These are phyloP conservation scores for Pythium aristosporum DNA, from an alignment of 352 stramenopile genomes.

Conservation along the genomic window DNA sequence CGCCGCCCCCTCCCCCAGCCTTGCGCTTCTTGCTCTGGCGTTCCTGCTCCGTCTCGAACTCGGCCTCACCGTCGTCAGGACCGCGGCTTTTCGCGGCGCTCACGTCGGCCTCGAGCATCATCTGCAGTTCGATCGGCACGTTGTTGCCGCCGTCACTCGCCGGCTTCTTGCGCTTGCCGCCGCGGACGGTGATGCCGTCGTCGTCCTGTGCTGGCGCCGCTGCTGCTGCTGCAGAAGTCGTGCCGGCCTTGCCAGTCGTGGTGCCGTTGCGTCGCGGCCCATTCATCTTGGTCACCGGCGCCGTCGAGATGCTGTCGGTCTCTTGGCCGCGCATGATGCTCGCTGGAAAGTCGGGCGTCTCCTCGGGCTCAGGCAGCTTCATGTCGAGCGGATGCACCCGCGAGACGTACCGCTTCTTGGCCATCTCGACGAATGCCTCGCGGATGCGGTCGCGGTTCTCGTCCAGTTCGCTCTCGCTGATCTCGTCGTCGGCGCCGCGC, in stretches of 20 bases:
- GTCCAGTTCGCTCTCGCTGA: slow-evolving; percentile 72
- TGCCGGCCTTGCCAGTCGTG: slow-evolving; percentile 25
- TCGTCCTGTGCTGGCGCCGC: background rate
- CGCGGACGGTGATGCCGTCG: slow-evolving; percentile 3
- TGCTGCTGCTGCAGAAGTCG: background rate
- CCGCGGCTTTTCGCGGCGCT: slow-evolving; percentile 15
- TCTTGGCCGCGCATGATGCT: slow-evolving; percentile 65
- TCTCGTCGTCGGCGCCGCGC: slow-evolving; percentile 50
- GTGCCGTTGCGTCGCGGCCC: slow-evolving; percentile 12
- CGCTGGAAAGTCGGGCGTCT: slow-evolving; percentile 54
- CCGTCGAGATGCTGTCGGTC: slow-evolving; percentile 16
- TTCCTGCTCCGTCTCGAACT: slow-evolving; percentile 62
- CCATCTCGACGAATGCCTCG: slow-evolving; percentile 83
- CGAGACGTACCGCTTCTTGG: slow-evolving; percentile 86
- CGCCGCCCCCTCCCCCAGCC: slow-evolving; percentile 6
- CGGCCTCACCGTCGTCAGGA: slow-evolving; percentile 45
- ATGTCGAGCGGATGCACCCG: slow-evolving; percentile 84
- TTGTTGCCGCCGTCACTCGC: slow-evolving; percentile 7
- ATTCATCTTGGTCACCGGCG: slow-evolving; percentile 18
- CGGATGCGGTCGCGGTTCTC: slow-evolving; percentile 58
- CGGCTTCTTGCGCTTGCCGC: slow-evolving; percentile 4
- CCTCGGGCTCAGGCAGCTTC: slow-evolving; percentile 59
- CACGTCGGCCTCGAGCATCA: slow-evolving; percentile 84
- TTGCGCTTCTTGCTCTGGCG: slow-evolving; percentile 64
- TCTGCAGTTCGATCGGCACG: slow-evolving; percentile 81